These are phyloP conservation scores for Ploettnerulaceae sp. DNA, from an alignment of 2,329 filamentous ascomycete genomes.

Conservation along the genomic window DNA sequence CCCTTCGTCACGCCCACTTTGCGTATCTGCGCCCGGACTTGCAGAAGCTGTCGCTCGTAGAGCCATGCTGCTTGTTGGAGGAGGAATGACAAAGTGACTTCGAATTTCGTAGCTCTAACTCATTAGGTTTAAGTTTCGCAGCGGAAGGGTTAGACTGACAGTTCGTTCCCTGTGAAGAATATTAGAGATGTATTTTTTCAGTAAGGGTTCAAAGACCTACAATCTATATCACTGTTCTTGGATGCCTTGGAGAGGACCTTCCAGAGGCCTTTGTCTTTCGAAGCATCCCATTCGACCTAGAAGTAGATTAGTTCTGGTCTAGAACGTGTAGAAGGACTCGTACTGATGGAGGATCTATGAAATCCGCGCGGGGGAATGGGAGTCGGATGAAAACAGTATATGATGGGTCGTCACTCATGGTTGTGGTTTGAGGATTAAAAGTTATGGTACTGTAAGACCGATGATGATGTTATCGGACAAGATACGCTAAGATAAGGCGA, in stretches of 20 bases:
- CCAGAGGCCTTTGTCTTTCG: constrained; percentile 87
- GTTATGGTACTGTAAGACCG: neutral
- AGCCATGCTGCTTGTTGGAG: constrained; percentile 92
- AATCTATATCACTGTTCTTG: constrained; percentile 78
- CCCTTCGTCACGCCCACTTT: constrained; percentile 58
- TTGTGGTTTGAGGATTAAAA: constrained; percentile 19
- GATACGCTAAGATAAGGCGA: neutral
- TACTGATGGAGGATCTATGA: constrained; percentile 85
- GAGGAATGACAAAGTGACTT: constrained; percentile 82
- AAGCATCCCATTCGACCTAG: constrained; percentile 80
- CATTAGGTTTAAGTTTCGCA: constrained; percentile 12
- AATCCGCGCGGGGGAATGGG: constrained; percentile 82
- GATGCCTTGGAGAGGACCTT: constrained; percentile 78
- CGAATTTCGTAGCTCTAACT: constrained; percentile 65
- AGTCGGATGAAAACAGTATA: constrained; percentile 78
- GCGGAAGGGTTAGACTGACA: constrained; percentile 50
- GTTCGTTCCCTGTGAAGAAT: constrained; percentile 62
- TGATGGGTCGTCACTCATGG: constrained; percentile 31
- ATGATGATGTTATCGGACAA: neutral
- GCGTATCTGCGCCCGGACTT: constrained; percentile 85
- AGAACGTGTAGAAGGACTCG: constrained; percentile 25
- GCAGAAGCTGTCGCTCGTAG: constrained; percentile 83
- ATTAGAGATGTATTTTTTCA: constrained; percentile 20
- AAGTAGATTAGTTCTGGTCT: neutral
- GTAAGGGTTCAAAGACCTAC: constrained; percentile 44